Evolutionary conservation across 1,139 yeast species (phyloP).

Genomic region (Casaregolazyma lundiana): DNA sequence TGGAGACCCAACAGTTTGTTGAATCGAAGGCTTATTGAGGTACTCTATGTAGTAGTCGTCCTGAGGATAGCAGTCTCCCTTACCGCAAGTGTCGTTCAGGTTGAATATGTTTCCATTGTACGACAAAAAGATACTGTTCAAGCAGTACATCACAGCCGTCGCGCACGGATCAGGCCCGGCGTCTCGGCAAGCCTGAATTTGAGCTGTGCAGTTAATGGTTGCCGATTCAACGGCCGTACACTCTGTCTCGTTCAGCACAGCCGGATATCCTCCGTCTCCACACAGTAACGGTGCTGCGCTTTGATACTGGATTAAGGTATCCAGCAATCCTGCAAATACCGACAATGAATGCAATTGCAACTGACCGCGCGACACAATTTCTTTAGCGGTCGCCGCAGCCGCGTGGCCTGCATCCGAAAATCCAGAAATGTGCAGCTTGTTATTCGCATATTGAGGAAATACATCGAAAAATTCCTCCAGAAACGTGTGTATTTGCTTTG

Average conservation of each 20-base stretch:
- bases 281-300: constrained; percentile 73
- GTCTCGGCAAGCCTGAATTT: constrained; percentile 13
- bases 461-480: constrained; percentile 64
- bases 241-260: constrained; percentile 50
- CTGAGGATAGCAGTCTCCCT: constrained; percentile 58
- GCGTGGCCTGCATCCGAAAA: constrained; percentile 78
- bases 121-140: constrained; percentile 14
- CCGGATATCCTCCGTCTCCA: constrained; percentile 62
- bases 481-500: constrained; percentile 62
- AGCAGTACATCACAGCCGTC: constrained; percentile 16
- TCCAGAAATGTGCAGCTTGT: constrained; percentile 64
- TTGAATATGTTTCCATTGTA: constrained; percentile 19
- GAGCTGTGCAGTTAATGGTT: constrained; percentile 25
- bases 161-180: constrained; percentile 12
- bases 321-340: constrained; percentile 73
- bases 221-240: constrained; percentile 50
- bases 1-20: constrained; percentile 83
- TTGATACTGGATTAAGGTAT: constrained; percentile 56
- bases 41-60: constrained; percentile 62
- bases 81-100: constrained; percentile 16
- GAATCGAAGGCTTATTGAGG: constrained; percentile 62
- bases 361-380: constrained; percentile 48
- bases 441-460: constrained; percentile 50
- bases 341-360: constrained; percentile 59
- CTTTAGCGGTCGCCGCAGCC: constrained; percentile 64